Conservation (phyloP, 2,329 filamentous ascomycete genomes). For the Sporothrix brunneoviolacea region DNA sequence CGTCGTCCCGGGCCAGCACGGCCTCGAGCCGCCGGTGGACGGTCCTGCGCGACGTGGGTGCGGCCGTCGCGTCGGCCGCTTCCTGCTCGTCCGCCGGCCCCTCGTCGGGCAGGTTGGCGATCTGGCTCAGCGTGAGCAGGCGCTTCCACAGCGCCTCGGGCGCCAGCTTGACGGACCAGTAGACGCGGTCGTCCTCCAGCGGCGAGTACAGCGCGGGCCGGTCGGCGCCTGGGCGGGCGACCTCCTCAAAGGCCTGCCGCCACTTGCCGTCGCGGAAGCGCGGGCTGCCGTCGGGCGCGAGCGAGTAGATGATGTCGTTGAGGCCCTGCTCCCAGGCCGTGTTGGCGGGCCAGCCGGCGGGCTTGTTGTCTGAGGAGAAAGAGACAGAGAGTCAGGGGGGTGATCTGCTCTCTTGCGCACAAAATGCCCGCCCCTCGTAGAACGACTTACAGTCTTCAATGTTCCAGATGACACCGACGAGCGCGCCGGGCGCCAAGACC, state of each 20-base stretch:
- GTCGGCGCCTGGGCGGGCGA: constrained; percentile 19
- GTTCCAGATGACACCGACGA: constrained; percentile 67
- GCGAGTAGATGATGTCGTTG: constrained; percentile 50
- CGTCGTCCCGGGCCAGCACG: constrained; percentile 48
- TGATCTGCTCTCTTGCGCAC: too few species aligned
- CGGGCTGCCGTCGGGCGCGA: constrained; percentile 50
- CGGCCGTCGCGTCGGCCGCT: background rate
- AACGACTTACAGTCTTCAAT: constrained; percentile 63
- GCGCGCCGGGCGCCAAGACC: constrained; percentile 52
- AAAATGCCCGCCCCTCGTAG: too few species aligned
- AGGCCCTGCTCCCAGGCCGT: constrained; percentile 57
- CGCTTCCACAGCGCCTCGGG: constrained; percentile 58
- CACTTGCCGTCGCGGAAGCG: constrained; percentile 61
- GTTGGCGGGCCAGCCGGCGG: constrained; percentile 45
- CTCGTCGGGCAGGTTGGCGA: constrained; percentile 48
- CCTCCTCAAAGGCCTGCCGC: constrained; percentile 55
- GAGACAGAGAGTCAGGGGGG: too few species aligned
- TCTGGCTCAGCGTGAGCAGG: constrained; percentile 60
- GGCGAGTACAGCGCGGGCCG: constrained; percentile 50
- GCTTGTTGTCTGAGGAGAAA: constrained; percentile 59
- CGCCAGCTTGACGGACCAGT: constrained; percentile 52
- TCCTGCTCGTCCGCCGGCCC: constrained; percentile 23
- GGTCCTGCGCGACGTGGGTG: constrained; percentile 35
- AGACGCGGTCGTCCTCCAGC: constrained; percentile 48
- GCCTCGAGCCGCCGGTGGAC: constrained; percentile 47